A percentile compares a stretch with the other conserved stretches of the same genome.
Conservation (phyloP, 352 stramenopile genomes). For the Lagenidium giganteum region DNA sequence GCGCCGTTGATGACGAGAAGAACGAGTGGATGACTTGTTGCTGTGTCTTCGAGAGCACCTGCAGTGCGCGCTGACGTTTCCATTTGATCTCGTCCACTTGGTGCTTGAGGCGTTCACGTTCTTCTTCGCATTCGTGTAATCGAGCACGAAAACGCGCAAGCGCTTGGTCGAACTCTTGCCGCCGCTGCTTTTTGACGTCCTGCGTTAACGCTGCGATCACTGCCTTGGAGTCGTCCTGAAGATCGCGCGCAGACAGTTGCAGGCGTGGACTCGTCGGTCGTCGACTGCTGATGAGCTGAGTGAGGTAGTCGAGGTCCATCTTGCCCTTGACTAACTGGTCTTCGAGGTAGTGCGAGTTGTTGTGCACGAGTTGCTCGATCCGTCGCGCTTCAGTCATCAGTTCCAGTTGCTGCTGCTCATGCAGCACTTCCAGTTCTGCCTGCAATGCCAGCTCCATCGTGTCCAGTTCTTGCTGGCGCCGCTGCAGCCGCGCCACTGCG, state of each 20-base stretch:
- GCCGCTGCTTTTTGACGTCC: no score
- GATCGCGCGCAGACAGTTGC: no score
- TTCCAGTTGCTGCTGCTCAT: conserved; percentile 29
- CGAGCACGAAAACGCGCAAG: conserved; percentile 25
- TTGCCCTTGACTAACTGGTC: conserved; percentile 37
- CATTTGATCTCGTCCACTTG: conserved; percentile 27
- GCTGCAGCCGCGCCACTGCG: conserved; percentile 15
- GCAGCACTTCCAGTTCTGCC: conserved; percentile 43
- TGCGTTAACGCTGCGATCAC: no score
- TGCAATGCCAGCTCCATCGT: conserved; percentile 31
- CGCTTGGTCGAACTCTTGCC: conserved; percentile 24
- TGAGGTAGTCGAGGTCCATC: conserved; percentile 41
- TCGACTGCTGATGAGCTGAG: conserved; percentile 19
- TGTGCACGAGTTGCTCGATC: conserved; percentile 41
- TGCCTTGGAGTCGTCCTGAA: no score
- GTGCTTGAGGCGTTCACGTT: conserved; percentile 26
- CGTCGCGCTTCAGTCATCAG: conserved; percentile 30
- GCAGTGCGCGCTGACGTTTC: conserved; percentile 38
- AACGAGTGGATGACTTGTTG: conserved; percentile 44
- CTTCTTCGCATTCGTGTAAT: conserved; percentile 30
- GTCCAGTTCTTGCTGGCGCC: conserved; percentile 23
- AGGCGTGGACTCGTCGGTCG: conserved; percentile 2
- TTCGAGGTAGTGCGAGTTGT: conserved; percentile 34
- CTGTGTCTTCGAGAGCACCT: conserved; percentile 58
- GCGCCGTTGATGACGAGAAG: conserved; percentile 18